phyloP scores from a whole-genome alignment of 1,284 basidiomycete species.

The Ustilago lituana region DNA sequence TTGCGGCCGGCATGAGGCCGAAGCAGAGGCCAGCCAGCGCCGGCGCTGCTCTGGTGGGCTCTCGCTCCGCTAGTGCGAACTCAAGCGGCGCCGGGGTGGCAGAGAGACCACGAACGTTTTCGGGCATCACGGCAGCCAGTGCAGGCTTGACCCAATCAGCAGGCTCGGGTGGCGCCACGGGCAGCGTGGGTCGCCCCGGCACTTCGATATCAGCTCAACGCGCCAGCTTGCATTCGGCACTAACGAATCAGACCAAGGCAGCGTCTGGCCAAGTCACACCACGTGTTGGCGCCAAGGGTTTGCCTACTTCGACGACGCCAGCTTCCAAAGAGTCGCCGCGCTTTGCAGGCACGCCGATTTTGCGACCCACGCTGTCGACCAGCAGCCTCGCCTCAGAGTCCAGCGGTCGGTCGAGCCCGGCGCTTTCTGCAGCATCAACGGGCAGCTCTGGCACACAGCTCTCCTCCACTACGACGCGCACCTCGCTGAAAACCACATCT shows the following conservation, averaged over 20 bases:
- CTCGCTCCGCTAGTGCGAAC: slow-evolving; percentile 7
- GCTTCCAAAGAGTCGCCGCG: slow-evolving; percentile 26
- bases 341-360: slow-evolving; percentile 6
- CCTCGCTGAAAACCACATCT: slow-evolving; percentile 15
- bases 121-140: slow-evolving; percentile 28
- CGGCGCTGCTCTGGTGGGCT: slow-evolving; percentile 11
- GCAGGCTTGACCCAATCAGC: slow-evolving; percentile 15
- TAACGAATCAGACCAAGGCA: slow-evolving; percentile 22
- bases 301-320: slow-evolving; percentile 11
- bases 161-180: background rate
- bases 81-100: background rate
- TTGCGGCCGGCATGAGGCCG: slow-evolving; percentile 41
- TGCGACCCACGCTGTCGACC: slow-evolving; percentile 22
- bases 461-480: slow-evolving; percentile 21
- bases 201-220: slow-evolving; percentile 10
- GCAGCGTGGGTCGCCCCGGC: slow-evolving; percentile 4
- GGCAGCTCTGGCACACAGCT: slow-evolving; percentile 27
- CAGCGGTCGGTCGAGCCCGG: slow-evolving; percentile 41
- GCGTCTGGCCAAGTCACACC: slow-evolving; percentile 25
- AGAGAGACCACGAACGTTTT: slow-evolving; percentile 28
- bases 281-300: slow-evolving; percentile 20
- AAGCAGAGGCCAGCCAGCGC: slow-evolving; percentile 39
- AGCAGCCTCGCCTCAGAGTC: slow-evolving; percentile 40
- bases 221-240: slow-evolving; percentile 35
- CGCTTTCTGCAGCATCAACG: slow-evolving; percentile 26